These are phyloP conservation scores for Macrolepiota albuminosa DNA, from an alignment of 768 basidiomycete species.

Conservation along the genomic window DNA sequence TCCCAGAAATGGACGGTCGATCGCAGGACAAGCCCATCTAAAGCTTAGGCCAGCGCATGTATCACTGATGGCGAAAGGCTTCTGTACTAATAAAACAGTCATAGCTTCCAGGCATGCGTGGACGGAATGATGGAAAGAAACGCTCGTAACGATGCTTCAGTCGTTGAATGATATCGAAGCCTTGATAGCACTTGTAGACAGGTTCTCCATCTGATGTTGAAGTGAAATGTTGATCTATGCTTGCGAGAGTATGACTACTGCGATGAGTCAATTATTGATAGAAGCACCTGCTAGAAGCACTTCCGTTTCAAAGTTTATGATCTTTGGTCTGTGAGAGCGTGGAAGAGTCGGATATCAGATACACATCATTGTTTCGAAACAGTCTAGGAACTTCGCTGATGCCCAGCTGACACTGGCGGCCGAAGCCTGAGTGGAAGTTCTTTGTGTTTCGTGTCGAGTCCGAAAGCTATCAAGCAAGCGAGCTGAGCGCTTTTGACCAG, in stretches of 20 bases:
- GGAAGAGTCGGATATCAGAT: background rate
- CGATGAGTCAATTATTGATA: background rate
- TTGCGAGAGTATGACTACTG: background rate
- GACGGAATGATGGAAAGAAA: background rate
- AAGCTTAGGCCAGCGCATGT: background rate
- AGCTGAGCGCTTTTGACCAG: background rate
- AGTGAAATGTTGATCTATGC: background rate
- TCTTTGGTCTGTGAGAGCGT: background rate
- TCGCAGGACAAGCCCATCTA: background rate
- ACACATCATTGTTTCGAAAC: background rate
- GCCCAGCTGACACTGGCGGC: background rate
- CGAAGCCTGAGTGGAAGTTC: background rate
- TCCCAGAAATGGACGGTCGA: background rate
- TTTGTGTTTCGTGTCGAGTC: background rate
- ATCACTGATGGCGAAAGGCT: background rate
- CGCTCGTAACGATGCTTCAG: background rate
- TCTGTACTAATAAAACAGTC: background rate
- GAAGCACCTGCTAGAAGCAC: background rate
- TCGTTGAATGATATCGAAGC: background rate
- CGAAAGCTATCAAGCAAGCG: background rate
- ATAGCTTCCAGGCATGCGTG: background rate
- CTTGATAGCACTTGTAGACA: background rate
- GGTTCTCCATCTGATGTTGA: background rate
- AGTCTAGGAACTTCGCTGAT: background rate
- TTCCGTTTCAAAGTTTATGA: background rate